Base-by-base conservation (phyloP, 495 filamentous ascomycete genomes). In the Chaetomium tenue region DNA sequence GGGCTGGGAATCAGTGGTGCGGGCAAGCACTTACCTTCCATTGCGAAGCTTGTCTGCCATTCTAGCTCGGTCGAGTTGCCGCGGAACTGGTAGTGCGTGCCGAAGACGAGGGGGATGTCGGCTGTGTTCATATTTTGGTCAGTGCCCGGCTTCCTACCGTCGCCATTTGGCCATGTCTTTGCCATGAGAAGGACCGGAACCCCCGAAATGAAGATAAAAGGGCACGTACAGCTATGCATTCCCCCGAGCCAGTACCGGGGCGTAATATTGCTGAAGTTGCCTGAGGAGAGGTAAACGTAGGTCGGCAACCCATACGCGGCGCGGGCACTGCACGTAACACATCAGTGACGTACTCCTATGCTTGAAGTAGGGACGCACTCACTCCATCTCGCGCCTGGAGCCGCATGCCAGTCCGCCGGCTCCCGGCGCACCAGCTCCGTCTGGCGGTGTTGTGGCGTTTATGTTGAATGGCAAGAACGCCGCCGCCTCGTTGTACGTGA, bases 91-190 rank as follows among this genome's bases (percentile, higher is more conserved):
- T 70, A 67, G 44, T 75, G 70, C 9, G 66, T 78, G 7, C 79
- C 80, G 57, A 81, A 82, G 23, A 84, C 61, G 73, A 83, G 71
- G 44, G 77, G 69, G 47, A 84, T 50, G 26, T 84, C 81, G 26
- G 66, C 67, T 66, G 40, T 39, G 11, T n/a, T n/a, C n/a, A n/a
- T n/a, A n/a, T 40, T 0, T 56, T 56, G 33, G 33, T 56, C 13
- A 56, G 20, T 12, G 23, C 53, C 39, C 11, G n/a, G n/a, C n/a
- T n/a, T 18, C 23, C n/a, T 39, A 22, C 18, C 37, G n/a, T 40
- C 22, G 16, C 15, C 37, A 22, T 55, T 55, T 30, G n/a, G 18
- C 30, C n/a, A 26, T 7, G 8, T 33, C 18, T 18, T 52, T 5
- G 7, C 20, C 9, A 18, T 28, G 50, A 37, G 23, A 28, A 25